Evolutionary conservation across 2,329 filamentous ascomycete genomes (phyloP).

Genomic region (Dothidotthia symphoricarpi): DNA sequence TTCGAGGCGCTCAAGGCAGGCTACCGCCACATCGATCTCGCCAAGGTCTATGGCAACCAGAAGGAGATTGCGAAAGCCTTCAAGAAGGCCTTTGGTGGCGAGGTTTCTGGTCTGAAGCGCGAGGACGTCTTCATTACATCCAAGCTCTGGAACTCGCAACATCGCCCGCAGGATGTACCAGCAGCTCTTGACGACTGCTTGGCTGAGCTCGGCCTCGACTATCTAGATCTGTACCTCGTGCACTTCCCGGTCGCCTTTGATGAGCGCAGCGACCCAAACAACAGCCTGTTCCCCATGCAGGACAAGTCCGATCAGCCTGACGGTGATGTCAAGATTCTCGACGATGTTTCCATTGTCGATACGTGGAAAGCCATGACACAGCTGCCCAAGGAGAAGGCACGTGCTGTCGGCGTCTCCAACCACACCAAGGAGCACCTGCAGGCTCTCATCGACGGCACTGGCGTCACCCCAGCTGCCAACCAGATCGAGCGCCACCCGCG

Average conservation of each 20-base stretch:
- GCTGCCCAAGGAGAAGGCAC: conserved; percentile 36
- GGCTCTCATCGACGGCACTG: conserved; percentile 51
- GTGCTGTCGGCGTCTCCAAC: conserved; percentile 33
- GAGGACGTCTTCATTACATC: conserved; percentile 55
- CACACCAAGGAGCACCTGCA: conserved; percentile 46
- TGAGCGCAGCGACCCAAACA: conserved; percentile 43
- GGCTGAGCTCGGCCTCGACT: conserved; percentile 75
- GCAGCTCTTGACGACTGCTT: conserved; percentile 71
- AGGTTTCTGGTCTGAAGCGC: conserved; percentile 48
- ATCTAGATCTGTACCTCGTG: conserved; percentile 85
- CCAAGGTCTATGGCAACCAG: conserved; percentile 35
- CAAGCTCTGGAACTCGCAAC: conserved; percentile 90
- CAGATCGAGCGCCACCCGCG: conserved; percentile 35
- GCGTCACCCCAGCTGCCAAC: conserved; percentile 29
- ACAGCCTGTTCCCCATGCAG: conserved; percentile 26
- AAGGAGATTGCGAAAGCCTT: conserved; percentile 29
- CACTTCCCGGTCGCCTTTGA: conserved; percentile 62
- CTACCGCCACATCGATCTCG: conserved; percentile 33
- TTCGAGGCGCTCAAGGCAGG: conserved; percentile 34
- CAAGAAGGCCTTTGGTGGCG: conserved; percentile 35
- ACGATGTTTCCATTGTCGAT: conserved; percentile 59
- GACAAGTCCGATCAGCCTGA: conserved; percentile 7
- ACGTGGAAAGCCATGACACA: conserved; percentile 43
- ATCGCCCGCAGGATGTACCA: conserved; percentile 64
- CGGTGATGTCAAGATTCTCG: conserved; percentile 24